phyloP scores from a whole-genome alignment of 768 basidiomycete species.

The Lactifluus hygrophoroides region DNA sequence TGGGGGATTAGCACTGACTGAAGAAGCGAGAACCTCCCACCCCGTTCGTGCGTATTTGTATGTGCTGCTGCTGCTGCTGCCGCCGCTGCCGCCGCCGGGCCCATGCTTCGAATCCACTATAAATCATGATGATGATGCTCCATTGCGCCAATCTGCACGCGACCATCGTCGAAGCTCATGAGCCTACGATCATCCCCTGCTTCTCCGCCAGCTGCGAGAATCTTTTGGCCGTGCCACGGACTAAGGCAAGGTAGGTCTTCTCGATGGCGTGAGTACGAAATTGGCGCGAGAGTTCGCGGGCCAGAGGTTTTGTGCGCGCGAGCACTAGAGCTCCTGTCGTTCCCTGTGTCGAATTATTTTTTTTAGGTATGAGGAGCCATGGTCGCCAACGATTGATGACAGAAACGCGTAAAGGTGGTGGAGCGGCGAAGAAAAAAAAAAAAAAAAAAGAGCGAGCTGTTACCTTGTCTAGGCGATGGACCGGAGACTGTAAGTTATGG shows the following conservation, averaged over 20 bases:
- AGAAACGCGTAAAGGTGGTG: no score
- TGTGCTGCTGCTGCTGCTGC: background rate
- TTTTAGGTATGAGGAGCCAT: no score
- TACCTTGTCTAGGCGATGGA: constrained; percentile 22
- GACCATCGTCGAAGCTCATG: constrained; percentile 10
- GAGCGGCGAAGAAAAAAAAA: no score
- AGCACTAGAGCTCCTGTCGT: constrained; percentile 18
- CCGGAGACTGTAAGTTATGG: constrained; percentile 20
- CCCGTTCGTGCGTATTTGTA: constrained; percentile 10
- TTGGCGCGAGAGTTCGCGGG: constrained; percentile 17
- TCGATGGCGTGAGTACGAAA: constrained; percentile 11
- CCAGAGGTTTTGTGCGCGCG: constrained; percentile 11
- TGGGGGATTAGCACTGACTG: constrained; percentile 2
- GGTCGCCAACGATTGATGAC: background rate
- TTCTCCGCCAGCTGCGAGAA: constrained; percentile 5
- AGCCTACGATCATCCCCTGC: constrained; percentile 1
- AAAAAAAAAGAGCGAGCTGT: no score
- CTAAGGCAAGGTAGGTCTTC: constrained; percentile 19
- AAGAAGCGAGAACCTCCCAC: constrained; percentile 20
- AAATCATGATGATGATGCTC: no score
- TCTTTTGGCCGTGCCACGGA: background rate
- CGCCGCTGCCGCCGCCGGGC: background rate
- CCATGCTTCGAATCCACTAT: no score
- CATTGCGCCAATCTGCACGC: constrained; percentile 5
- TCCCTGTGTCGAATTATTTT: no score